Evolutionary conservation across 805 yeast species (phyloP), one percentile per base, ranked within the genome.

Genomic region (Myxozyma neglecta): DNA sequence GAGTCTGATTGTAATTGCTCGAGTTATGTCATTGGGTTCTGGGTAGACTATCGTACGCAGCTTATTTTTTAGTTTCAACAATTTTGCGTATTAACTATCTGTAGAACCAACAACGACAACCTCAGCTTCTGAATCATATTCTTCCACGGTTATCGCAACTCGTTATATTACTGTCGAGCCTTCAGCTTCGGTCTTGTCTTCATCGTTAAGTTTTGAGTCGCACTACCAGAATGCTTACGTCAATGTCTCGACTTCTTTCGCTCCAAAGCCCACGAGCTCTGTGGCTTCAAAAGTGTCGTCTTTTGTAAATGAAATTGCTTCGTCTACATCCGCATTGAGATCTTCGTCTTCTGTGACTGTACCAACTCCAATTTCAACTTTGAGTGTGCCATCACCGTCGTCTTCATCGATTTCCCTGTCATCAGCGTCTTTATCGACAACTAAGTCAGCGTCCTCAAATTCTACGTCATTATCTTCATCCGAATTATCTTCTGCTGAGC

Each of bases 31-130:
- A 50, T 57, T 11, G 55, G 58, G n/a, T 47, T 29, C 46, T 50
- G 59, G 61, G 65, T 57, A 32, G 65, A 61, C 35, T 61, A 61
- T 16, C 60, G 59, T 60, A 11, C 29, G 60, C 18, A 11, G 42
- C 3, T 13, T n/a, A 3, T n/a, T 13, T 39, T 39, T 10, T n/a
- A 20, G 18, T 42, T 20, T n/a, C 20, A n/a, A 9, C 9, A 45
- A 16, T 10, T 14, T 13, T 8, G 32, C 2, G 9, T 35, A 32
- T 13, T 24, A 35, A 42, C n/a, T n/a, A 16, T 18, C 42, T 39
- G 5, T 24, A 52, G 63, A 48, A 13, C 63, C 63, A 5, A 51
- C 63, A 13, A 20, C 44, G 18, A 36, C 61, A 18, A 44, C 61
- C 46, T 16, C 49, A 16, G 20, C 56, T 11, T 9, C 54, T 16